Evolutionary conservation across 2,329 filamentous ascomycete species (phyloP).

Genomic region (Massarina eburnea): DNA sequence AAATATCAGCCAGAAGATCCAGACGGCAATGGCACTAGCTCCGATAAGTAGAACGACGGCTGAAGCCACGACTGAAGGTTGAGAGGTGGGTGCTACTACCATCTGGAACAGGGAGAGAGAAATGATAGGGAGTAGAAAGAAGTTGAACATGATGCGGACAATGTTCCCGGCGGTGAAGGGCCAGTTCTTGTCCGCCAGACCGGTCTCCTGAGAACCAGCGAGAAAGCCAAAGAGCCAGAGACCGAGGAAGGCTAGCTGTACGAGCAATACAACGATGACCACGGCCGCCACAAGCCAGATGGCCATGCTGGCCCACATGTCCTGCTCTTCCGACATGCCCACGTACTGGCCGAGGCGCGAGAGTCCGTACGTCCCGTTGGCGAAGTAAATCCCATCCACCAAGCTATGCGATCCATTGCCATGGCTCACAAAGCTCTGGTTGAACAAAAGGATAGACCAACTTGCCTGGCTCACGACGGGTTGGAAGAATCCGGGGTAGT

Average conservation of each 20-base stretch:
- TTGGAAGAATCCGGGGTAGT: constrained; percentile 93
- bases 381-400: constrained; percentile 83
- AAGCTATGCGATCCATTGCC: constrained; percentile 67
- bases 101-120: constrained; percentile 90
- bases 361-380: constrained; percentile 76
- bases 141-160: constrained; percentile 87
- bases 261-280: constrained; percentile 64
- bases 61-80: constrained; percentile 70
- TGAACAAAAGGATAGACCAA: constrained; percentile 93
- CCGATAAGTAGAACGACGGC: constrained; percentile 74
- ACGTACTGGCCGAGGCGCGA: constrained; percentile 77
- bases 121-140: constrained; percentile 84
- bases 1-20: constrained; percentile 80
- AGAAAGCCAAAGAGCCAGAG: constrained; percentile 77
- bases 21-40: constrained; percentile 72
- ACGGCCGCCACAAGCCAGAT: constrained; percentile 84
- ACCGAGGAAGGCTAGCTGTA: constrained; percentile 73
- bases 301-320: constrained; percentile 94
- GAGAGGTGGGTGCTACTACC: constrained; percentile 70
- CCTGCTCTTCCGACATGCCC: constrained; percentile 72
- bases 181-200: constrained; percentile 86
- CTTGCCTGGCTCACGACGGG: constrained; percentile 83
- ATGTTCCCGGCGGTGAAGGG: constrained; percentile 67
- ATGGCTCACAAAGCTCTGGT: constrained; percentile 79
- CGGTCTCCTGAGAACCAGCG: constrained; percentile 75